phyloP scores from a whole-genome alignment of 2,329 filamentous ascomycete species.

The Curvularia verruculosa region DNA sequence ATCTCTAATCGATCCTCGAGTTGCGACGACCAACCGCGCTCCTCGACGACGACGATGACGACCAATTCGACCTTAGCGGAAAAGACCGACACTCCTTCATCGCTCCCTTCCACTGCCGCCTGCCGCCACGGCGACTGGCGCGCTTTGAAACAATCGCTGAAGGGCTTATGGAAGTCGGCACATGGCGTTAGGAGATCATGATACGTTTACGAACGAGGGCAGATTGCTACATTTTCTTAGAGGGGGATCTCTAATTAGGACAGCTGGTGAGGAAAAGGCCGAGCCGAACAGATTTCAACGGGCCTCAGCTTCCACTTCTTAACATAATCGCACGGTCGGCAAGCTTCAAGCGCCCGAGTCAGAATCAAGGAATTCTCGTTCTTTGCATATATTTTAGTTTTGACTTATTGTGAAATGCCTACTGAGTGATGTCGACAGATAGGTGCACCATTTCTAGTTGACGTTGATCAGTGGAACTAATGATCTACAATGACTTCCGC shows the following conservation, averaged over 20 bases:
- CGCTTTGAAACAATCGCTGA: constrained; percentile 39
- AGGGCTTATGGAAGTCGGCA: constrained; percentile 43
- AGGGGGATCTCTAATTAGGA: constrained; percentile 17
- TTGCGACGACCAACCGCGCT: constrained; percentile 26
- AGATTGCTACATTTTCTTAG: constrained; percentile 25
- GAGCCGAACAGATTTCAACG: constrained; percentile 17
- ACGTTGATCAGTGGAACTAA: background rate
- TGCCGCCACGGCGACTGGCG: constrained; percentile 44
- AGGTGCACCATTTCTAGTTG: background rate
- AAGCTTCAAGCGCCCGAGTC: constrained; percentile 19
- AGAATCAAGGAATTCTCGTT: constrained; percentile 18
- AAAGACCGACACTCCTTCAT: constrained; percentile 27
- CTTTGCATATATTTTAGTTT: background rate
- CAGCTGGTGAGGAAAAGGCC: constrained; percentile 14
- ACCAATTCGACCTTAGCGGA: constrained; percentile 34
- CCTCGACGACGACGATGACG: constrained; percentile 21
- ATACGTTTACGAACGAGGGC: constrained; percentile 30
- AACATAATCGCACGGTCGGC: constrained; percentile 24
- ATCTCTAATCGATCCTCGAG: constrained; percentile 36
- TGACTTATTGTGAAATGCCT: background rate
- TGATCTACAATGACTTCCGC: background rate
- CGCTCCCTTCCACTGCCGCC: constrained; percentile 22
- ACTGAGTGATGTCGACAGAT: background rate
- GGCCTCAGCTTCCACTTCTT: constrained; percentile 15
- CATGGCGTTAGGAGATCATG: constrained; percentile 39